These are phyloP conservation scores for Arthrocladium fulminans DNA, from an alignment of 2,329 filamentous ascomycete genomes.

Conservation along the genomic window DNA sequence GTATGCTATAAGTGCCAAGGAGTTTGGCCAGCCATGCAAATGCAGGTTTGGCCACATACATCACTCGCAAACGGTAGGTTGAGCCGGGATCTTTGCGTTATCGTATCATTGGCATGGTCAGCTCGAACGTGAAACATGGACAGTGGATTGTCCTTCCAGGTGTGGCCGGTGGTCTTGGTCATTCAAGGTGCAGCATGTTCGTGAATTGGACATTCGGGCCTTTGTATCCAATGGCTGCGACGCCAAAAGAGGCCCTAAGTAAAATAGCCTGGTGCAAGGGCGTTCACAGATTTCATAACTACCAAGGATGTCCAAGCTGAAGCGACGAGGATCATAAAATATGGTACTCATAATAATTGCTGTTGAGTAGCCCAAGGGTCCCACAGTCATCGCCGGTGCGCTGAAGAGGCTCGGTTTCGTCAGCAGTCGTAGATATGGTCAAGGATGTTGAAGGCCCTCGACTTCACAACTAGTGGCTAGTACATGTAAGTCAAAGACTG, in stretches of 20 bases:
- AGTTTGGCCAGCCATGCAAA: too few relatives aligned
- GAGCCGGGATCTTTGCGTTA: too few relatives aligned
- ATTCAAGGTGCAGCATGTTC: constrained; percentile 29
- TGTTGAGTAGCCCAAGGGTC: constrained; percentile 30
- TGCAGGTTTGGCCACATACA: constrained; percentile 10
- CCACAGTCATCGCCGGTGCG: constrained; percentile 30
- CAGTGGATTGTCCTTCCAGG: constrained; percentile 25
- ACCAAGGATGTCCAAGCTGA: constrained; percentile 29
- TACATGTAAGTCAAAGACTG: constrained; percentile 23
- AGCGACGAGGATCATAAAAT: constrained; percentile 29
- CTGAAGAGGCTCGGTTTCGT: constrained; percentile 37
- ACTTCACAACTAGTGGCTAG: constrained; percentile 37
- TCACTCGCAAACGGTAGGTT: constrained; percentile 33
- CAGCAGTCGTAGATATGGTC: constrained; percentile 35
- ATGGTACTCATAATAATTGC: constrained; percentile 31
- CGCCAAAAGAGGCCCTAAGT: constrained; percentile 30
- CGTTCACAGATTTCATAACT: constrained; percentile 31
- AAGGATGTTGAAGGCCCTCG: constrained; percentile 40
- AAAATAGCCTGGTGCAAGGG: constrained; percentile 30
- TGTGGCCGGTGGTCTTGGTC: constrained; percentile 27
- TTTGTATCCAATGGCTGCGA: constrained; percentile 33
- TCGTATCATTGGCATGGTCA: too few relatives aligned
- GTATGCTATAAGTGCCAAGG: constrained; percentile 28
- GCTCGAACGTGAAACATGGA: constrained; percentile 26
- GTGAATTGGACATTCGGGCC: constrained; percentile 29